Conservation (phyloP, 805 yeast genomes). For the Helenozyma rhizophorensis region DNA sequence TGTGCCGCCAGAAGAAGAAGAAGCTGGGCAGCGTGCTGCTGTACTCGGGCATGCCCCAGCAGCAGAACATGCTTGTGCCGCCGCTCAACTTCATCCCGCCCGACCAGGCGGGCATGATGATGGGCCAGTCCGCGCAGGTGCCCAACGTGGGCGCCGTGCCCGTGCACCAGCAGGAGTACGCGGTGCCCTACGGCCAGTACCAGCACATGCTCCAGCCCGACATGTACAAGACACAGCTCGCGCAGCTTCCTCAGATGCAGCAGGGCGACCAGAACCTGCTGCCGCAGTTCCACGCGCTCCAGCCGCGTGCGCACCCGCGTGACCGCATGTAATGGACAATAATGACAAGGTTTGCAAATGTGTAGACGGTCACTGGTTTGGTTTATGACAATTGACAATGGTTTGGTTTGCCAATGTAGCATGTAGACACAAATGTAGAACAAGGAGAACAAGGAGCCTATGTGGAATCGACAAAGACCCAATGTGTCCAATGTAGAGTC, state of each 20-base stretch:
- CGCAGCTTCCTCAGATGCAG: constrained; percentile 12
- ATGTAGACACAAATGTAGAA: no score
- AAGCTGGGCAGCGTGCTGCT: constrained; percentile 16
- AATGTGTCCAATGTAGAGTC: no score
- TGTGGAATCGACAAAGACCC: no score
- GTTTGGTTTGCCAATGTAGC: no score
- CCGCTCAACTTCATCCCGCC: constrained; percentile 9
- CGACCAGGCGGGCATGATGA: constrained; percentile 12
- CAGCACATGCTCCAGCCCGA: constrained; percentile 8
- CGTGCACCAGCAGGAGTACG: constrained; percentile 10
- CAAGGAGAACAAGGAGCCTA: no score
- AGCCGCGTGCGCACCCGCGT: constrained; percentile 1
- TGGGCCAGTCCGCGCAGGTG: constrained; percentile 2
- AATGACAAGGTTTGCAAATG: not conserved
- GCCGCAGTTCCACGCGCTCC: constrained; percentile 4
- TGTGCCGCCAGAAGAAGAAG: constrained; percentile 53
- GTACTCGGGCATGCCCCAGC: not conserved
- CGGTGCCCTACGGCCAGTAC: constrained; percentile 8
- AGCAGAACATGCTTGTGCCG: constrained; percentile 7
- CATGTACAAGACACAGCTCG: constrained; percentile 9
- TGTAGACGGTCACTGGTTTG: no score
- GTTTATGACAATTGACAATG: no score
- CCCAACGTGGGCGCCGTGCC: constrained; percentile 1
- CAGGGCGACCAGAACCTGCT: constrained; percentile 6
- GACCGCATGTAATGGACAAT: constrained; percentile 4